These are phyloP conservation scores for Plasmodium relictum DNA, from an alignment of 169 alveolate species.

Conservation along the genomic window DNA sequence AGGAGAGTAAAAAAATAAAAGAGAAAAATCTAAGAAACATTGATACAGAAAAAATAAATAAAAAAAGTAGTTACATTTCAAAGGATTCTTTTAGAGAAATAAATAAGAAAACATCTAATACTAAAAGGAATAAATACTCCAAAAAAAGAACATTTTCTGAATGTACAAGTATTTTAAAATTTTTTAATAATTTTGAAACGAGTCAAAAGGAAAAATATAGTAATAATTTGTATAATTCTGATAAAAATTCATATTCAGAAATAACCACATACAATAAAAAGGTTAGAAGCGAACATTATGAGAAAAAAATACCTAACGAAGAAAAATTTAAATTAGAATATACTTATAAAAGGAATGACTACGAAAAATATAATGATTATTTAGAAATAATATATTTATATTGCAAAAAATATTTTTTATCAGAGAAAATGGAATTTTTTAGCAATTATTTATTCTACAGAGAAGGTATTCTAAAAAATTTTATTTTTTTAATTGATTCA, in stretches of 20 bases:
- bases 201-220: constrained; percentile 1
- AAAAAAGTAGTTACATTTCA: neutral
- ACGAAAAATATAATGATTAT: constrained; percentile 23
- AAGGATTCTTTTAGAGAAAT: neutral
- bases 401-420: constrained; percentile 50
- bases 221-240: neutral
- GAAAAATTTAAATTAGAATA: constrained; percentile 22
- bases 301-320: constrained; percentile 2
- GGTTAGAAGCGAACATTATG: constrained; percentile 32
- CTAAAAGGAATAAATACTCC: constrained; percentile 19
- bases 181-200: constrained; percentile 17
- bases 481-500: constrained; percentile 56
- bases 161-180: constrained; percentile 36
- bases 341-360: constrained; percentile 1
- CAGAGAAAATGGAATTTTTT: constrained; percentile 61
- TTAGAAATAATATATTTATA: constrained; percentile 35
- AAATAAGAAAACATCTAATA: constrained; percentile 9
- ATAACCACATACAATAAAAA: constrained; percentile 4
- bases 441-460: constrained; percentile 45
- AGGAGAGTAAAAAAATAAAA: constrained; percentile 8
- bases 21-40: neutral
- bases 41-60: neutral
- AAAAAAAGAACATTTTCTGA: constrained; percentile 69
- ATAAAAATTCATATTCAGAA: neutral
- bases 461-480: constrained; percentile 28